A percentile compares a stretch with the other conserved stretches of the same genome.
These are phyloP conservation scores for Raddia distichophylla DNA, from an alignment of 176 grass and related monocot species.

Conservation along the genomic window DNA sequence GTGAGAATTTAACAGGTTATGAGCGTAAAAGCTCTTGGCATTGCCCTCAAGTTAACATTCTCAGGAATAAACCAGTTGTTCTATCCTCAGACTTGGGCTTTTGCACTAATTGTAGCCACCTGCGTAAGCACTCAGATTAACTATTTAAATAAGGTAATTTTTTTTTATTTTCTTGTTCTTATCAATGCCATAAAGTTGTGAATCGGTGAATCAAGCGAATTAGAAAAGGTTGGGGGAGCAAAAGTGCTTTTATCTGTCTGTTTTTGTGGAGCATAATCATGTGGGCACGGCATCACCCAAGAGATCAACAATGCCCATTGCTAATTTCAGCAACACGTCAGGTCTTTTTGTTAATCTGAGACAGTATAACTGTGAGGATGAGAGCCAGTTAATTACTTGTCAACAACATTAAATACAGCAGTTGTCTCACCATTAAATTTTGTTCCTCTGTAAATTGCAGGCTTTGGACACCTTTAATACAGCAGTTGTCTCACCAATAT, in stretches of 20 bases:
- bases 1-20: conserved; percentile 68
- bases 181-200: conserved; percentile 10
- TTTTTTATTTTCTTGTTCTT: background rate
- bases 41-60: conserved; percentile 94
- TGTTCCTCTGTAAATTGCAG: conserved; percentile 53
- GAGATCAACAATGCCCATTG: background rate
- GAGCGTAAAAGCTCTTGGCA: conserved; percentile 90
- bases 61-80: conserved; percentile 90
- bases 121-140: conserved; percentile 93
- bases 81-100: conserved; percentile 91
- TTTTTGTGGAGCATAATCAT: conserved; percentile 5
- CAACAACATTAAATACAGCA: background rate
- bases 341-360: background rate
- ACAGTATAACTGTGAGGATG: conserved; percentile 5
- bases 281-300: background rate
- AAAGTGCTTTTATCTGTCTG: background rate
- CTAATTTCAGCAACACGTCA: no score
- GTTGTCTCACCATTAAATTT: background rate
- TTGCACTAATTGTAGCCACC: conserved; percentile 68
- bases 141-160: conserved; percentile 84
- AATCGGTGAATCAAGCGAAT: conserved; percentile 14
- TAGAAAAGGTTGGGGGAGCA: background rate
- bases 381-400: background rate
- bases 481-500: conserved; percentile 87
- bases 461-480: conserved; percentile 88